Conservation (phyloP, 768 basidiomycete species). For the Tephrocybe sp. region DNA sequence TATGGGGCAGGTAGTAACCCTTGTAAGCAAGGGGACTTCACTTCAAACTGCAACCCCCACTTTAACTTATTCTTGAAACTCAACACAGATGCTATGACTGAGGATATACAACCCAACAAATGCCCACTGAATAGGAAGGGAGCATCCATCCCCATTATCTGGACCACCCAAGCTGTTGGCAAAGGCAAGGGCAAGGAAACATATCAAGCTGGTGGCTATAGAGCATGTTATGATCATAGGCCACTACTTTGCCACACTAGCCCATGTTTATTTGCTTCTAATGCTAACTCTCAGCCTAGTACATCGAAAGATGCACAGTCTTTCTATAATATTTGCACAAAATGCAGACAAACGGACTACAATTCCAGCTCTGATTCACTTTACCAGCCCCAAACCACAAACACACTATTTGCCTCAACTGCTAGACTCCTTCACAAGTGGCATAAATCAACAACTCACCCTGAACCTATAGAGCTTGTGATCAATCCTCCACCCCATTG, state of each 20-base stretch:
- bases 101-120: constrained; percentile 21
- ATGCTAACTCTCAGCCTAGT: neutral
- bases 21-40: no score
- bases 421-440: neutral
- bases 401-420: neutral
- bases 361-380: neutral
- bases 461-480: constrained; percentile 5
- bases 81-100: constrained; percentile 16
- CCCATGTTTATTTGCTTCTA: constrained; percentile 2
- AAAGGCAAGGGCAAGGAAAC: constrained; percentile 2
- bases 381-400: neutral
- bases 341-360: constrained; percentile 8
- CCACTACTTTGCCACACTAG: neutral
- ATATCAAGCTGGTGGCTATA: neutral
- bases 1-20: no score
- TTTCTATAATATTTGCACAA: neutral
- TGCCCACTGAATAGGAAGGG: constrained; percentile 11
- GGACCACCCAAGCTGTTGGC: neutral
- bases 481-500: constrained; percentile 10
- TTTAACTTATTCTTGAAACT: constrained; percentile 9
- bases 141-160: constrained; percentile 12
- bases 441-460: neutral
- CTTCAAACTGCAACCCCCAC: neutral
- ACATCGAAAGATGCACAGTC: neutral
- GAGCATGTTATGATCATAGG: constrained; percentile 1